Evolutionary conservation across 2,329 filamentous ascomycete genomes (phyloP), one percentile per base, ranked within the genome.

Genomic region (Bipolaris gigantea): DNA sequence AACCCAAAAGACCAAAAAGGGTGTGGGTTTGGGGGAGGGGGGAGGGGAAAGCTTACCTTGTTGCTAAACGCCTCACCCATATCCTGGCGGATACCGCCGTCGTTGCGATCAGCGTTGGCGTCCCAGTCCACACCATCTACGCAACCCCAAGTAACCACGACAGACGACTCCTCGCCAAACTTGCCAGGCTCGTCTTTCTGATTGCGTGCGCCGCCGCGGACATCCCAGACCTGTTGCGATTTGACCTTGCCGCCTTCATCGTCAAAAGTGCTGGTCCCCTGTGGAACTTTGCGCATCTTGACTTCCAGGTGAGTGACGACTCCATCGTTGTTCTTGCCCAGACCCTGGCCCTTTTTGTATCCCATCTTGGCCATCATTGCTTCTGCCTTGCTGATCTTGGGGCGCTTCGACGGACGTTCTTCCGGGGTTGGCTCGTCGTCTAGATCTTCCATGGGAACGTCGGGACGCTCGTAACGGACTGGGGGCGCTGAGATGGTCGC

Each of bases 311-410:
- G 90, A 19, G 92, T 90, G 49, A 90, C 82, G 65, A 99, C 97
- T 56, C 94, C 94, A 21, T 86, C 85, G 30, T 85, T 86, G 58
- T 87, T 84, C 15, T 90, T 92, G 62, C 94, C 94, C 4, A 99
- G 84, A 18, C 94, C 94, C 58, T 88, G 83, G 21, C 94, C 94
- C 67, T 92, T 88, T 33, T 86, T 88, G 90, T 92, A 97, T 50
- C 94, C 94, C 76, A 96, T 94, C 72, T 97, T 97, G 57, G 85
- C 84, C 85, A 99, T 91, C 51, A 97, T 83, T 32, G 92, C 88
- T 62, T 92, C 85, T 0, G 91, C 94, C 73, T 67, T 69, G 60
- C 61, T 69, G n/a, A 67, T 60, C 59, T 70, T 69, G 9, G 59
- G 55, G 2, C 66, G 59, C 39, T 74, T 77, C 33, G 59, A 81